Percentiles rank a stretch among this genome's conserved stretches.
These are phyloP conservation scores for Coniochaeta ligniaria DNA, from an alignment of 2,329 filamentous ascomycete species.

Conservation along the genomic window DNA sequence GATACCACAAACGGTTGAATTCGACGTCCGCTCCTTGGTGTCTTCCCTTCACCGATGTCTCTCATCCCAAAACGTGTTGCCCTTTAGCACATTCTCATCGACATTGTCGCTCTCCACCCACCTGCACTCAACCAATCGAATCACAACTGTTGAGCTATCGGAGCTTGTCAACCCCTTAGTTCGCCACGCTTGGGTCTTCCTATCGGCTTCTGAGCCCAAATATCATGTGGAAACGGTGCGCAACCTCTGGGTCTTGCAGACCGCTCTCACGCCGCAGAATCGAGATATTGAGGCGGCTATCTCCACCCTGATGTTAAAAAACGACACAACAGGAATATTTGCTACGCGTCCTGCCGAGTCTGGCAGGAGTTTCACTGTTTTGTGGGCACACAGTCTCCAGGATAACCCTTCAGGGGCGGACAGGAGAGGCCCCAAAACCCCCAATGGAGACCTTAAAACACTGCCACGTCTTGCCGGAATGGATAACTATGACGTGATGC, in stretches of 20 bases:
- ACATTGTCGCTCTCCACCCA: constrained; percentile 51
- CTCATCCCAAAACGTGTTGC: constrained; percentile 25
- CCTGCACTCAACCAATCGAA: constrained; percentile 45
- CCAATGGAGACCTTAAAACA: constrained; percentile 25
- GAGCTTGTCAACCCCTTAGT: constrained; percentile 63
- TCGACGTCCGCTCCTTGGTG: constrained; percentile 41
- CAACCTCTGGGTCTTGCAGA: constrained; percentile 79
- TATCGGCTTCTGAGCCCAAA: constrained; percentile 79
- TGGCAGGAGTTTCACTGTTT: constrained; percentile 62
- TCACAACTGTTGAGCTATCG: constrained; percentile 45
- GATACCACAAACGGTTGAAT: constrained; percentile 32
- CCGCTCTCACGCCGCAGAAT: constrained; percentile 56
- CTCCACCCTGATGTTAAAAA: constrained; percentile 57
- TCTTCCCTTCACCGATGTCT: constrained; percentile 43
- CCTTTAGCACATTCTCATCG: constrained; percentile 51
- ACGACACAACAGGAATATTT: constrained; percentile 39
- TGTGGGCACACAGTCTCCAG: constrained; percentile 76
- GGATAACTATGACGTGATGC: constrained; percentile 63
- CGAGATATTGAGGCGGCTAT: constrained; percentile 77
- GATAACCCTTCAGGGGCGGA: constrained; percentile 42
- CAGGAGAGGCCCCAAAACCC: constrained; percentile 40
- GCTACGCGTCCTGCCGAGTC: constrained; percentile 46
- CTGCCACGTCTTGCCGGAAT: constrained; percentile 41
- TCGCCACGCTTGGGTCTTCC: constrained; percentile 66
- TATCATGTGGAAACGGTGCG: constrained; percentile 91